Evolutionary conservation across 768 basidiomycete species (phyloP).

Genomic region (Rhizopogon vesiculosus): DNA sequence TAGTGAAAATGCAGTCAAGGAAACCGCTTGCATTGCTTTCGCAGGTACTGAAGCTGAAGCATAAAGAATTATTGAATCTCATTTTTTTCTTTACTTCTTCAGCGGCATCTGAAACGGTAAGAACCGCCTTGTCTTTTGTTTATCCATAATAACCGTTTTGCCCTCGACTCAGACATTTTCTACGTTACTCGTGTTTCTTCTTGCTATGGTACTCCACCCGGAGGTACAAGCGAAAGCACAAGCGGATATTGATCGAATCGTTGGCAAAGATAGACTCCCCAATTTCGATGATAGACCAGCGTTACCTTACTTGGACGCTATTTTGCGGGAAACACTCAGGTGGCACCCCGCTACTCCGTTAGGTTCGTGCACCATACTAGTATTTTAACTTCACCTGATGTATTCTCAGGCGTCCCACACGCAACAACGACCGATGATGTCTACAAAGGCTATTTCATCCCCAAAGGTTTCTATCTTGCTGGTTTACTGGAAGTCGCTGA

Average conservation of each 20-base stretch:
- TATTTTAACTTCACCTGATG: background rate
- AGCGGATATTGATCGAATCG: slow-evolving; percentile 17
- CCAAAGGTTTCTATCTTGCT: slow-evolving; percentile 8
- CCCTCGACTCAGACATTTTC: slow-evolving; percentile 2
- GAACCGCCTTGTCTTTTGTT: background rate
- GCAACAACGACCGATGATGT: slow-evolving; percentile 6
- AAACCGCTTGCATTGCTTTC: slow-evolving; percentile 7
- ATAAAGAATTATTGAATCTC: background rate
- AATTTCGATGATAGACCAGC: slow-evolving; percentile 7
- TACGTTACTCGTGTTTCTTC: slow-evolving; percentile 7
- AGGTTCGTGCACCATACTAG: background rate
- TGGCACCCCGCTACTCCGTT: slow-evolving; percentile 9
- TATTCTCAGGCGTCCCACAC: slow-evolving; percentile 5
- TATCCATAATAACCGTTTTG: background rate
- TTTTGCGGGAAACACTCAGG: slow-evolving; percentile 12
- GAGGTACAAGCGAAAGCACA: slow-evolving; percentile 11
- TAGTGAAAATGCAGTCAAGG: slow-evolving; percentile 1
- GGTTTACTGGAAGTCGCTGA: background rate
- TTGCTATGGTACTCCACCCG: slow-evolving; percentile 14
- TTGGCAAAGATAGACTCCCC: slow-evolving; percentile 15
- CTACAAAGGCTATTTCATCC: slow-evolving; percentile 14
- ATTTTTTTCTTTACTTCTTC: background rate
- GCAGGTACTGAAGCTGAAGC: slow-evolving; percentile 1
- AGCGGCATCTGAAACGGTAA: slow-evolving; percentile 9
- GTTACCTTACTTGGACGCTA: slow-evolving; percentile 9